These are phyloP conservation scores for Nannochloris sp. DNA, from an alignment of 139 green algal genomes.

Conservation along the genomic window DNA sequence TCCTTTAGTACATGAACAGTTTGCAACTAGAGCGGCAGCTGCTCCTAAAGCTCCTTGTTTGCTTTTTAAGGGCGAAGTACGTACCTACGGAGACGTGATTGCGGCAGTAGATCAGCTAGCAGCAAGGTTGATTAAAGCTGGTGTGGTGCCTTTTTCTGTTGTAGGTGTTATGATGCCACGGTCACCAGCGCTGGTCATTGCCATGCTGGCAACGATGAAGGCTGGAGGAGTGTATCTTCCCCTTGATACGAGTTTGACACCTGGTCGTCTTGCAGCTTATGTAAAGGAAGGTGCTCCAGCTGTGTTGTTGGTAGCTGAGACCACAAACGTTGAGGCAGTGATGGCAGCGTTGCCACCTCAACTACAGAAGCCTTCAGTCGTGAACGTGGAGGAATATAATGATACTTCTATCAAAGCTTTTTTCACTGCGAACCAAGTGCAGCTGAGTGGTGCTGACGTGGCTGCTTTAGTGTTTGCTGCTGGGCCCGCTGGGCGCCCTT, in stretches of 20 bases:
- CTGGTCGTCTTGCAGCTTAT: neutral
- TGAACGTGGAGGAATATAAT: too few relatives aligned
- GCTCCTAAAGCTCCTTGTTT: conserved; percentile 12
- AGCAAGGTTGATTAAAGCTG: conserved; percentile 2
- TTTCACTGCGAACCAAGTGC: too few relatives aligned
- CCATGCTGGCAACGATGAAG: conserved; percentile 24
- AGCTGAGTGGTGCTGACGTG: conserved; percentile 11
- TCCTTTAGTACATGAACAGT: conserved; percentile 12
- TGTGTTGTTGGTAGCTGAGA: too few relatives aligned
- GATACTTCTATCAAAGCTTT: too few relatives aligned
- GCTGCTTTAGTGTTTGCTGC: conserved; percentile 63
- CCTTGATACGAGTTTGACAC: conserved; percentile 44
- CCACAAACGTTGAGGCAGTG: too few relatives aligned
- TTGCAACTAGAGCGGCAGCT: conserved; percentile 8
- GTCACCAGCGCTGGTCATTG: neutral
- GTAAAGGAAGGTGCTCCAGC: neutral
- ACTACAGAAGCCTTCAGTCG: too few relatives aligned
- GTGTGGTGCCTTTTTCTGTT: neutral
- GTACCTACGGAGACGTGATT: conserved; percentile 13
- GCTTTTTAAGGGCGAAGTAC: neutral
- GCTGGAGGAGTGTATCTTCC: conserved; percentile 45
- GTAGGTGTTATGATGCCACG: conserved; percentile 7
- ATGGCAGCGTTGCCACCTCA: too few relatives aligned
- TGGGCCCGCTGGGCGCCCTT: conserved; percentile 51
- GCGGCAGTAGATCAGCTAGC: conserved; percentile 30